These are phyloP conservation scores for Ilyonectria mors-panacis DNA, from an alignment of 2,329 filamentous ascomycete species.

Conservation along the genomic window DNA sequence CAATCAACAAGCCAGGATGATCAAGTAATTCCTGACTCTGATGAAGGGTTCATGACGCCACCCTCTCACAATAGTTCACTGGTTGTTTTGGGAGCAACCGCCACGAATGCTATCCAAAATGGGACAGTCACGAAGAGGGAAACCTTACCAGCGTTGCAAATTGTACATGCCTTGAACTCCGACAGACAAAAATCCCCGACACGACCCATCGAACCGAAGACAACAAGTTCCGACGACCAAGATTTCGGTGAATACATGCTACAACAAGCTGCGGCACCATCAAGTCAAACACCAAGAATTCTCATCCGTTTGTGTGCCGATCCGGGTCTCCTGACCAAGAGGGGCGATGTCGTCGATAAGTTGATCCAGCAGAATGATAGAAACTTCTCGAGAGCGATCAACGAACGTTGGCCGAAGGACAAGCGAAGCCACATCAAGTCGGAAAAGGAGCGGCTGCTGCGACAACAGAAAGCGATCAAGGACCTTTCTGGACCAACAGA, in stretches of 20 bases:
- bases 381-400: constrained; percentile 64
- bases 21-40: constrained; percentile 68
- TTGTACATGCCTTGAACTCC: not conserved
- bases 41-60: constrained; percentile 66
- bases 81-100: constrained; percentile 23
- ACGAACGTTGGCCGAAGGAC: constrained; percentile 61
- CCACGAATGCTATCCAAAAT: constrained; percentile 5
- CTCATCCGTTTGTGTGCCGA: constrained; percentile 51
- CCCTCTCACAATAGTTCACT: constrained; percentile 46
- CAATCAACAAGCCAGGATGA: constrained; percentile 48
- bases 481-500: constrained; percentile 59
- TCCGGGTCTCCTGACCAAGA: constrained; percentile 52
- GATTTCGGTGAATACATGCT: constrained; percentile 17
- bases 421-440: constrained; percentile 63
- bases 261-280: constrained; percentile 23
- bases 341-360: constrained; percentile 57
- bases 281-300: constrained; percentile 48
- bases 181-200: constrained; percentile 11
- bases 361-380: constrained; percentile 63
- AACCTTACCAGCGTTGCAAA: not conserved
- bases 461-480: constrained; percentile 62
- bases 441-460: constrained; percentile 64
- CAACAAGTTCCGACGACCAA: not conserved
- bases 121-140: constrained; percentile 1
- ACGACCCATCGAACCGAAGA: not conserved